phyloP scores from a whole-genome alignment of 345 rosid species.

The Hibiscus mutabilis region DNA sequence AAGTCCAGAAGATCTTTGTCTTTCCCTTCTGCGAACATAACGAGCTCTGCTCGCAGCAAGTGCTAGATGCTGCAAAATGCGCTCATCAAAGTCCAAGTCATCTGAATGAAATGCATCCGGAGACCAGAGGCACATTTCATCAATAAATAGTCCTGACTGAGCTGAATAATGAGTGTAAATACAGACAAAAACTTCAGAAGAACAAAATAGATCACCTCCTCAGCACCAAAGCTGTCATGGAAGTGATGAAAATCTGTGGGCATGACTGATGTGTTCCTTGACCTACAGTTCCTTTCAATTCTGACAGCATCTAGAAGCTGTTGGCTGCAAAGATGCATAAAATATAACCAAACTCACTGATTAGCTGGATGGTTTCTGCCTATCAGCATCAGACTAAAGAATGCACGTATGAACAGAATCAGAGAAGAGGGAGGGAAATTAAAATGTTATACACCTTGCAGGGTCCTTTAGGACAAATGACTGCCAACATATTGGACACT shows the following conservation, averaged over 20 bases:
- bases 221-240: constrained; percentile 37
- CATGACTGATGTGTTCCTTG: constrained; percentile 30
- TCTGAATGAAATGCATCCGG: constrained; percentile 53
- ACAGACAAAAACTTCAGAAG: not conserved
- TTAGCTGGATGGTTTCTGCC: constrained; percentile 10
- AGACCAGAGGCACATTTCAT: not conserved
- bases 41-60: constrained; percentile 47
- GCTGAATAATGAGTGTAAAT: not conserved
- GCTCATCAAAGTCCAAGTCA: constrained; percentile 55
- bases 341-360: not conserved
- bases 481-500: constrained; percentile 94
- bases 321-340: constrained; percentile 43
- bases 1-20: constrained; percentile 34
- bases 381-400: constrained; percentile 2
- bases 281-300: constrained; percentile 45
- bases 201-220: constrained; percentile 38
- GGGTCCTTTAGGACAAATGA: constrained; percentile 58
- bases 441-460: constrained; percentile 37
- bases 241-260: constrained; percentile 21
- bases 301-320: constrained; percentile 73
- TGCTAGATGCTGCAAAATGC: constrained; percentile 54
- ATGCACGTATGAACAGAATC: not conserved
- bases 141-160: not conserved
- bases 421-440: not conserved
- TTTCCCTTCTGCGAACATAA: constrained; percentile 48